These are phyloP conservation scores for Sistotremastrum niveocremeum DNA, from an alignment of 768 basidiomycete species.

Conservation along the genomic window DNA sequence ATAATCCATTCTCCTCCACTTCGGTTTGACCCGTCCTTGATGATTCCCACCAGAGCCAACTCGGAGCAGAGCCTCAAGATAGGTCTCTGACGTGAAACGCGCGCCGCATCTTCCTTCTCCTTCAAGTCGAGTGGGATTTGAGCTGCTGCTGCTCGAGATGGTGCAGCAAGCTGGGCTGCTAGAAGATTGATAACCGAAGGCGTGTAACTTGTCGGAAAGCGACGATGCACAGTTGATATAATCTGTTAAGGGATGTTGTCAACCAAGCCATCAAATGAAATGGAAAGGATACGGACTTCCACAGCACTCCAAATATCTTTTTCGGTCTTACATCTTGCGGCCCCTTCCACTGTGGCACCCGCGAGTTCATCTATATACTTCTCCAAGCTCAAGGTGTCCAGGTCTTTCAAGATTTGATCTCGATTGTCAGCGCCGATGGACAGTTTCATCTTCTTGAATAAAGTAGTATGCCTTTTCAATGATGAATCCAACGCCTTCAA, in stretches of 20 bases:
- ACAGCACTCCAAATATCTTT: constrained; percentile 85
- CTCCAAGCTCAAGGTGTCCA: constrained; percentile 78
- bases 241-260: constrained; percentile 36
- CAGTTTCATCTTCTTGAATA: constrained; percentile 86
- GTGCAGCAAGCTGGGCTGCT: constrained; percentile 40
- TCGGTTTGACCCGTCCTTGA: constrained; percentile 52
- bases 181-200: constrained; percentile 53
- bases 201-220: constrained; percentile 73
- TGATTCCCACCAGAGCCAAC: constrained; percentile 75
- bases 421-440: constrained; percentile 71
- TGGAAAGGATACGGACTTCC: constrained; percentile 43
- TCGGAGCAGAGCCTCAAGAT: constrained; percentile 81
- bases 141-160: constrained; percentile 43
- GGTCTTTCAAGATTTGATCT: constrained; percentile 85
- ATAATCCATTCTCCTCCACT: constrained; percentile 86
- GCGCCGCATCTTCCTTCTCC: constrained; percentile 80
- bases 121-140: constrained; percentile 59
- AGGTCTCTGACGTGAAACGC: constrained; percentile 73
- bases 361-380: constrained; percentile 96
- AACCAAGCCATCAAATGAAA: constrained; percentile 2
- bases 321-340: constrained; percentile 80
- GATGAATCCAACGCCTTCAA: constrained; percentile 78
- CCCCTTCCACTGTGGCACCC: constrained; percentile 74
- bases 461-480: constrained; percentile 86
- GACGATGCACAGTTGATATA: constrained; percentile 76